phyloP scores from a whole-genome alignment of 2,329 filamentous ascomycete species.

The Purpureocillium takamizusanense region DNA sequence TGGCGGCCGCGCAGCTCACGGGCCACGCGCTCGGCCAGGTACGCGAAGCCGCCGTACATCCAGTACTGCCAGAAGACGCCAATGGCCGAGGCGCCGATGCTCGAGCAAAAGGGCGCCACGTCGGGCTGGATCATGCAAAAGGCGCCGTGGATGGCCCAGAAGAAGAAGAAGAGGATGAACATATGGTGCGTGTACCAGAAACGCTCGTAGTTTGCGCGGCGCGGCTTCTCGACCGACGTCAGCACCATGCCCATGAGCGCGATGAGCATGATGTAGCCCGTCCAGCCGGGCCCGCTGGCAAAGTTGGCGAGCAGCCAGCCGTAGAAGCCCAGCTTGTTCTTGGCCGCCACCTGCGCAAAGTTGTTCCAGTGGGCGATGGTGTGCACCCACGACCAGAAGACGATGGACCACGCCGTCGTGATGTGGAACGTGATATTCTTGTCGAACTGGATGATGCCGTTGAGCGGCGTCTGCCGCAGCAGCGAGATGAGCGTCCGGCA shows the following conservation, averaged over 20 bases:
- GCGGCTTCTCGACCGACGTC: slow-evolving; percentile 69
- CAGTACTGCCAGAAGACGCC: slow-evolving; percentile 88
- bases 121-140: slow-evolving; percentile 90
- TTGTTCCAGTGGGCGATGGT: slow-evolving; percentile 85
- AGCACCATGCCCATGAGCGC: slow-evolving; percentile 69
- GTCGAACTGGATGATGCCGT: slow-evolving; percentile 81
- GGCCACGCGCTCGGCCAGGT: slow-evolving; percentile 69
- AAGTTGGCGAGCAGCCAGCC: slow-evolving; percentile 73
- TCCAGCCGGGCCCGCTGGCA: slow-evolving; percentile 73
- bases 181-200: slow-evolving; percentile 91
- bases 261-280: slow-evolving; percentile 75
- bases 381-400: slow-evolving; percentile 82
- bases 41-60: slow-evolving; percentile 75
- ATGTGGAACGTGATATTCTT: slow-evolving; percentile 89
- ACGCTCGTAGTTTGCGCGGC: slow-evolving; percentile 75
- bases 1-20: slow-evolving; percentile 72
- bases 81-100: slow-evolving; percentile 53
- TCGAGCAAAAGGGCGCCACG: slow-evolving; percentile 67
- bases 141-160: slow-evolving; percentile 83
- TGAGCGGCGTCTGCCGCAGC: slow-evolving; percentile 69
- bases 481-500: slow-evolving; percentile 79
- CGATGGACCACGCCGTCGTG: slow-evolving; percentile 75
- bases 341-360: slow-evolving; percentile 65
- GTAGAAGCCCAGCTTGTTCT: slow-evolving; percentile 68
- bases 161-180: slow-evolving; percentile 81